These are phyloP conservation scores for Macrotyloma uniflorum DNA, from an alignment of 306 rosid genomes.

Conservation along the genomic window DNA sequence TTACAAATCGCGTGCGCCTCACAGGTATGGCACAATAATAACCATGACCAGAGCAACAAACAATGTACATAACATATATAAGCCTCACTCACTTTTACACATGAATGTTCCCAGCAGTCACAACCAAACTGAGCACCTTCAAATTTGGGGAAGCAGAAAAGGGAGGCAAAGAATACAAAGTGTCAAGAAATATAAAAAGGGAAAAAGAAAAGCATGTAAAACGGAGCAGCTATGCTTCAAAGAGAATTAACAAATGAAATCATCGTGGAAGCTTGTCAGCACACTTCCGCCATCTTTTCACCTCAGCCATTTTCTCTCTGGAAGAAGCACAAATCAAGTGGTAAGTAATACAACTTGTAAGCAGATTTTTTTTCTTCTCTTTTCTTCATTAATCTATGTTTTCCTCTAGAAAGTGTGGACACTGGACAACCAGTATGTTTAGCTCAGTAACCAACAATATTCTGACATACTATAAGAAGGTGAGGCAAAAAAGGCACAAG, in stretches of 20 bases:
- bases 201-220: slow-evolving; percentile 24
- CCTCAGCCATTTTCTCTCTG: slow-evolving; percentile 94
- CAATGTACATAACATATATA: slow-evolving; percentile 58
- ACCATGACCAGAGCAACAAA: slow-evolving; percentile 33
- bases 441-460: neutral
- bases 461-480: neutral
- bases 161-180: slow-evolving; percentile 47
- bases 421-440: neutral
- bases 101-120: slow-evolving; percentile 36
- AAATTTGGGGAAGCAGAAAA: slow-evolving; percentile 29
- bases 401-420: neutral
- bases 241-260: slow-evolving; percentile 42
- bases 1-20: slow-evolving; percentile 19
- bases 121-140: slow-evolving; percentile 37
- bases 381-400: neutral
- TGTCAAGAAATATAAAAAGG: slow-evolving; percentile 25
- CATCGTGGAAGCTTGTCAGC: slow-evolving; percentile 39
- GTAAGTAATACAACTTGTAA: slow-evolving; percentile 30
- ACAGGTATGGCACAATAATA: slow-evolving; percentile 21
- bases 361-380: neutral
- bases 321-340: slow-evolving; percentile 45
- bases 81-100: slow-evolving; percentile 50
- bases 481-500: neutral
- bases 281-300: slow-evolving; percentile 47
- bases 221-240: slow-evolving; percentile 47